Evolutionary conservation across 2,329 filamentous ascomycete genomes (phyloP).

Genomic region (Sclerotiophoma versabilis): DNA sequence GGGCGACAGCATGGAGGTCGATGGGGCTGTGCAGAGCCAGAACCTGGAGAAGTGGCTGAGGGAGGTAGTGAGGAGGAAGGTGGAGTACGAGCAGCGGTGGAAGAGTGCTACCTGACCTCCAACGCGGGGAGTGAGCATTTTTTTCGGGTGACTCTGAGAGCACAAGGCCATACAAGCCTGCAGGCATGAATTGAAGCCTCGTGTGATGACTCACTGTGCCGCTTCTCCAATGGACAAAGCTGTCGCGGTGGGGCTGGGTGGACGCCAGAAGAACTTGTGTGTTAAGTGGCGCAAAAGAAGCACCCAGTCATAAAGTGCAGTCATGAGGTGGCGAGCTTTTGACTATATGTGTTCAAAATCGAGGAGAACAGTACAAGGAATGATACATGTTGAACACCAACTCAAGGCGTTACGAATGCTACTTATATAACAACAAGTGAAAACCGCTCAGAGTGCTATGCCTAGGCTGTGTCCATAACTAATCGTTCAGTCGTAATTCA

Average conservation of each 20-base stretch:
- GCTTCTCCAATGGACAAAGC: too few relatives aligned
- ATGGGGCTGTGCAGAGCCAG: conserved; percentile 37
- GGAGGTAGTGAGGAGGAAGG: conserved; percentile 50
- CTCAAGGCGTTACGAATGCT: neutral
- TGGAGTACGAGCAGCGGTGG: conserved; percentile 52
- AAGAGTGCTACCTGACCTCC: conserved; percentile 44
- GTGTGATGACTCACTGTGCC: too few relatives aligned
- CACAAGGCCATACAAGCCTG: neutral
- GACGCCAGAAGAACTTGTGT: too few relatives aligned
- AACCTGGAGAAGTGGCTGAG: conserved; percentile 51
- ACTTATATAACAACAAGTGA: neutral
- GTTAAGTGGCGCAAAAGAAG: too few relatives aligned
- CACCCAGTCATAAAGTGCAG: too few relatives aligned
- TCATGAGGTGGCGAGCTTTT: too few relatives aligned
- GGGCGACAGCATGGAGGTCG: conserved; percentile 48
- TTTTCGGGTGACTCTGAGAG: neutral
- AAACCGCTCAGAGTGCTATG: neutral
- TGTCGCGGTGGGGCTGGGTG: too few relatives aligned
- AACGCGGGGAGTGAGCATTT: neutral
- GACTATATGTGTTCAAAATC: too few relatives aligned
- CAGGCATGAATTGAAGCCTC: neutral
- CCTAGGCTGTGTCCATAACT: neutral
- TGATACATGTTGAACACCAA: neutral
- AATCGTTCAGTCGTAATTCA: conserved; percentile 20
- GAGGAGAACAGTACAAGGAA: neutral